Evolutionary conservation across 208 protist species (phyloP).

Genomic region (Wallacemonas sp.): DNA sequence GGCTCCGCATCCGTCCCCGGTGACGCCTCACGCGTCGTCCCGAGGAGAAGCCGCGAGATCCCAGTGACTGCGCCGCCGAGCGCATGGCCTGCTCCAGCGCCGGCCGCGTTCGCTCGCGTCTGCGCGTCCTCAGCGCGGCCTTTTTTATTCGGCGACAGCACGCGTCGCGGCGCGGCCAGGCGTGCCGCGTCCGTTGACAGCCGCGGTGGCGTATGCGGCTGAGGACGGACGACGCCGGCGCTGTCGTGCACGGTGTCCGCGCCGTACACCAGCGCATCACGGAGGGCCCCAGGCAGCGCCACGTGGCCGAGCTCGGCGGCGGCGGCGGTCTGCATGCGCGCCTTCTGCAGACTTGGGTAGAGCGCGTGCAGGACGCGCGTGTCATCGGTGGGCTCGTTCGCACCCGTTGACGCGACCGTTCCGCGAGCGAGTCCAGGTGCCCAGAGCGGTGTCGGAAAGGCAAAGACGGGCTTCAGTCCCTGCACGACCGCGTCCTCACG

Average conservation of each 20-base stretch:
- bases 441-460: not conserved
- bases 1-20: no score
- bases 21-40: not conserved
- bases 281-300: not conserved
- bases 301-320: slow-evolving; percentile 8
- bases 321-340: not conserved
- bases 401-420: not conserved
- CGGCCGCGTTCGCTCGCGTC: no score
- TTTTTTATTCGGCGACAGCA: no score
- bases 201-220: no score
- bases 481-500: not conserved
- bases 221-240: no score
- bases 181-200: no score
- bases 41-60: slow-evolving; percentile 1
- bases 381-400: not conserved
- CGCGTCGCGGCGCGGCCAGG: no score
- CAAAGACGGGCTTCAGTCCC: not conserved
- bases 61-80: not conserved
- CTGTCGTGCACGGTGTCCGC: no score
- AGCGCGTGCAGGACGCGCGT: slow-evolving; percentile 3
- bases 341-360: slow-evolving; percentile 1
- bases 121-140: no score
- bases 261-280: not conserved
- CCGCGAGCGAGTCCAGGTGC: not conserved
- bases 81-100: not conserved